Evolutionary conservation across 805 yeast genomes (phyloP), one percentile per base, ranked within the genome.

Genomic region (Sporopachydermia lactativora): DNA sequence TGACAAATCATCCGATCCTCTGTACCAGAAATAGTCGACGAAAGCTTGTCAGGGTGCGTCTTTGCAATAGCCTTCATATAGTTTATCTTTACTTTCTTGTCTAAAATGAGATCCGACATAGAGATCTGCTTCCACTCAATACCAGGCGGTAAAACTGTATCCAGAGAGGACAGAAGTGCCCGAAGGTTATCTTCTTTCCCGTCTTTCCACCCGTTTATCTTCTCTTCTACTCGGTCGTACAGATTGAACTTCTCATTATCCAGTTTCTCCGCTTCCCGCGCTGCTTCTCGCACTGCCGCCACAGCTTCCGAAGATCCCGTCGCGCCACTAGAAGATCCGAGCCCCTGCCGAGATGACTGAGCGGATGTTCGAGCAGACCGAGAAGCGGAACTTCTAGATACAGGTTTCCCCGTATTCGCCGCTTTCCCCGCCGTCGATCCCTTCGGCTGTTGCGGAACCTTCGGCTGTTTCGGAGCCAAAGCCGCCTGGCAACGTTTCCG

Each of bases 1-100:
- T 88, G 89, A 13, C 96, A 92, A 37, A 89, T 67, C 78, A 89
- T 71, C 54, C 80, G 78, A 42, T 74, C 73, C 51, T 85, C 94
- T 4, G 76, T 63, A 4, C 77, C 62, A 2, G 79, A 73, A 8
- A 24, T 24, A 16, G 60, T 58, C n/a, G 60, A 53, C 4, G 75
- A 64, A 17, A 88, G 62, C 57, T 92, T 92, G 58, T 92, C 99
- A 0, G 92, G 92, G 52, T 81, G 92, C 4, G 83, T 79, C 42
- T 73, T 66, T 39, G 84, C 73, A 38, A 79, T 83, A 1, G 84
- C 89, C 51, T 77, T 80, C 84, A 81, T 73, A 57, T 92, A 92
- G 15, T 67, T 66, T 31, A 89, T 64, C 56, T 89, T 89, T 34
- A 86, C 96, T 55, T 82, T 86, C 50, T 86, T 88, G 15, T 94